phyloP scores from a whole-genome alignment of 1,284 basidiomycete species.

The Moesziomyces aphidis region DNA sequence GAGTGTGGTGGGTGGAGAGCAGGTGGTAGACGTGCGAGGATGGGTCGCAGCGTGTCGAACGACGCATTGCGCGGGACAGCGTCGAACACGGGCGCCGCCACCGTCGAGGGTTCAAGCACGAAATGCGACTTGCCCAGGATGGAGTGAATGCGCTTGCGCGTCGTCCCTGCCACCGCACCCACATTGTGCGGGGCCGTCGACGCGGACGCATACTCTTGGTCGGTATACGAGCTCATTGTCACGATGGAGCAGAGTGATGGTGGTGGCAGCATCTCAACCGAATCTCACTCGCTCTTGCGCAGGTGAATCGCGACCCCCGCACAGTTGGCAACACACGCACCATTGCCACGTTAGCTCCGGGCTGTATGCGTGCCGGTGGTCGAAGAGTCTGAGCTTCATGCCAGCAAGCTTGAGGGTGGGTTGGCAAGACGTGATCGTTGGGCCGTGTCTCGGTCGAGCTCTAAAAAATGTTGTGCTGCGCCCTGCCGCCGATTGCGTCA shows the following conservation, averaged over 20 bases:
- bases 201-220: constrained; percentile 2
- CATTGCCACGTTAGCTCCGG: too few relatives aligned
- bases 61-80: constrained; percentile 45
- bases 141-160: constrained; percentile 25
- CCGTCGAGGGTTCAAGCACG: constrained; percentile 18
- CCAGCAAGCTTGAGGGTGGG: too few relatives aligned
- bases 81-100: constrained; percentile 36
- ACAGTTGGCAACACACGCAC: too few relatives aligned
- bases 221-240: neutral
- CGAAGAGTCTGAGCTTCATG: too few relatives aligned
- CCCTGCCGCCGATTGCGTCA: constrained; percentile 8
- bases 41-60: constrained; percentile 50
- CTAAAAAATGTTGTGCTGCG: too few relatives aligned
- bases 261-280: too few relatives aligned
- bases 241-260: too few relatives aligned
- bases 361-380: too few relatives aligned
- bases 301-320: too few relatives aligned
- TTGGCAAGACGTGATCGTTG: too few relatives aligned
- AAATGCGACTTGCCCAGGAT: constrained; percentile 41
- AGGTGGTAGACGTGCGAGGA: constrained; percentile 46
- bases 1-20: neutral
- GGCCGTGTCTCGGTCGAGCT: too few relatives aligned
- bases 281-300: too few relatives aligned
- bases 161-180: constrained; percentile 5
- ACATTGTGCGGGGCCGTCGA: constrained; percentile 8